Evolutionary conservation across 2,329 filamentous ascomycete genomes (phyloP).

Genomic region (Xylaria polymorpha): DNA sequence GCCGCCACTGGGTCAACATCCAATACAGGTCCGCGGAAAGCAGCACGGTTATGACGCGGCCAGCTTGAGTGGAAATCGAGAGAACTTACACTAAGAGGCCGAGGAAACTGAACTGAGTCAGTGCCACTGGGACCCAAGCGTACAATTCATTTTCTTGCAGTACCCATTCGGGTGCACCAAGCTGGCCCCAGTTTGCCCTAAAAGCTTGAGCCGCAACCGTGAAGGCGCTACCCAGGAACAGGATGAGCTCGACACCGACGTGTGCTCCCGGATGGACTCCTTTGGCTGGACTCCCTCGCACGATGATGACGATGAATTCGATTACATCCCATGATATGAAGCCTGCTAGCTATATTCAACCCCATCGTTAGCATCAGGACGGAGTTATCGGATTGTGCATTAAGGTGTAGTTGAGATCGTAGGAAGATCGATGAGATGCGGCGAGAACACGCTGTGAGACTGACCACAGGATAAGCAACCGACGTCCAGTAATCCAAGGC

Average conservation of each 20-base stretch:
- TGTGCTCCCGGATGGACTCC: slow-evolving; percentile 47
- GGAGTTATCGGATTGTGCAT: neutral
- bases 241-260: slow-evolving; percentile 45
- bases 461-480: slow-evolving; percentile 30
- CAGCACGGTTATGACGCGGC: neutral
- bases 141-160: neutral
- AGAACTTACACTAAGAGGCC: slow-evolving; percentile 29
- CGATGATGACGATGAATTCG: slow-evolving; percentile 45
- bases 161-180: neutral
- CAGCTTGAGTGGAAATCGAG: neutral
- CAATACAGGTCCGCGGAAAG: neutral
- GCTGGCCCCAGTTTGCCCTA: slow-evolving; percentile 14
- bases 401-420: neutral
- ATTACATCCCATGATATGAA: slow-evolving; percentile 43
- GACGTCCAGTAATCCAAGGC: neutral
- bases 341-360: slow-evolving; percentile 27
- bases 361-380: slow-evolving; percentile 7
- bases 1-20: neutral
- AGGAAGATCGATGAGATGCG: neutral
- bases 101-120: slow-evolving; percentile 32
- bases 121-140: slow-evolving; percentile 13
- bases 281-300: slow-evolving; percentile 37
- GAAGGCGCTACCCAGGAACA: slow-evolving; percentile 34
- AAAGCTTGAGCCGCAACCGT: slow-evolving; percentile 19
- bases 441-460: slow-evolving; percentile 6